phyloP scores from a whole-genome alignment of 805 yeast species.

The Kazachstania kunashirensis region DNA sequence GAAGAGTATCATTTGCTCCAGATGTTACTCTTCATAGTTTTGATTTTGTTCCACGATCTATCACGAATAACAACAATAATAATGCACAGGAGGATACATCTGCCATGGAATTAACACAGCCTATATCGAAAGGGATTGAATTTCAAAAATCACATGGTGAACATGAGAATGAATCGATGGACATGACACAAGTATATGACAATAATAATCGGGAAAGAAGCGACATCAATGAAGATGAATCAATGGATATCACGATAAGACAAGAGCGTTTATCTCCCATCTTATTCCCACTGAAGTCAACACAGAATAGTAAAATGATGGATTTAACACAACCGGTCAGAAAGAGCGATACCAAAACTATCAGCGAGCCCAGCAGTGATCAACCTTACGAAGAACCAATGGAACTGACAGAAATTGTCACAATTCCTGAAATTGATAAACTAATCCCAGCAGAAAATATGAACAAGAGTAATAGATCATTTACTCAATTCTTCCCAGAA shows the following conservation, averaged over 20 bases:
- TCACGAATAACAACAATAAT: slow-evolving; percentile 1
- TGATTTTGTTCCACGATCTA: slow-evolving; percentile 31
- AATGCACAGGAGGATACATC: not conserved
- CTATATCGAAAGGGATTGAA: not conserved
- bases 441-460: too few relatives aligned
- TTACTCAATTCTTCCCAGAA: too few relatives aligned
- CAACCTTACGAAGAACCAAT: slow-evolving; percentile 5
- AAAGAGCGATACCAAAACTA: not conserved
- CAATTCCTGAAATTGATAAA: too few relatives aligned
- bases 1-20: slow-evolving; percentile 72
- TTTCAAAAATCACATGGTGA: not conserved
- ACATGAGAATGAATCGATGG: not conserved
- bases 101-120: slow-evolving; percentile 10
- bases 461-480: too few relatives aligned
- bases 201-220: too few relatives aligned
- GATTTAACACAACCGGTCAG: slow-evolving; percentile 6
- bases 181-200: not conserved
- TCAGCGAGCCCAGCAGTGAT: too few relatives aligned
- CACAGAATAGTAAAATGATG: slow-evolving; percentile 4
- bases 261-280: slow-evolving; percentile 6
- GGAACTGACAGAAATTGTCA: slow-evolving; percentile 1
- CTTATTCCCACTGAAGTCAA: slow-evolving; percentile 1
- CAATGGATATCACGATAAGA: slow-evolving; percentile 5
- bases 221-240: not conserved
- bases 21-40: slow-evolving; percentile 58